A percentile compares a stretch with the other conserved stretches of the same genome.
These are phyloP conservation scores for Candida jianshihensis DNA, from an alignment of 805 yeast species.

Conservation along the genomic window DNA sequence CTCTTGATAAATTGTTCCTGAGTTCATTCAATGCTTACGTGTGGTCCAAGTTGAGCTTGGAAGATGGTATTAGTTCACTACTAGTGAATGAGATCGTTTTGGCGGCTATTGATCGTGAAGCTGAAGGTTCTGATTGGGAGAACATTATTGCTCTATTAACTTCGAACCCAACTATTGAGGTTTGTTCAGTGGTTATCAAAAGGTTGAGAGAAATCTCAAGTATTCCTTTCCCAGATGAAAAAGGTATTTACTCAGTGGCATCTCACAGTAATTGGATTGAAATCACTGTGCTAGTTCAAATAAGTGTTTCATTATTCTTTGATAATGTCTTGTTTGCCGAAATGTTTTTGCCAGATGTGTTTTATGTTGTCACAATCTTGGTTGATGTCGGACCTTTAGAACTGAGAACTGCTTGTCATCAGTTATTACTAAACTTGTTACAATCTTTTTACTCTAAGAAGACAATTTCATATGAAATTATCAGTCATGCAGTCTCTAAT, in stretches of 20 bases:
- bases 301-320: conserved; percentile 60
- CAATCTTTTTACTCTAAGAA: conserved; percentile 62
- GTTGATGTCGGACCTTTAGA: conserved; percentile 44
- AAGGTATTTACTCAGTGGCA: conserved; percentile 37
- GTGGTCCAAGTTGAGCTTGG: conserved; percentile 63
- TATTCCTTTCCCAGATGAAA: conserved; percentile 37
- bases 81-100: conserved; percentile 70
- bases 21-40: conserved; percentile 50
- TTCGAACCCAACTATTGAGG: conserved; percentile 60
- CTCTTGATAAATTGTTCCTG: conserved; percentile 39
- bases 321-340: conserved; percentile 58
- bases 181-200: conserved; percentile 57
- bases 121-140: conserved; percentile 68
- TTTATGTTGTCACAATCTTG: conserved; percentile 57
- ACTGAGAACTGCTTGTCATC: conserved; percentile 54
- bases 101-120: conserved; percentile 67
- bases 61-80: conserved; percentile 48
- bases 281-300: conserved; percentile 56
- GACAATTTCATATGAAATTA: conserved; percentile 33
- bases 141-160: conserved; percentile 56
- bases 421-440: conserved; percentile 55
- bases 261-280: conserved; percentile 63
- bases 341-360: conserved; percentile 62
- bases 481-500: conserved; percentile 37
- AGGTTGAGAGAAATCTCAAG: conserved; percentile 50